phyloP scores from a whole-genome alignment of 305 asterid genomes.

The Fraxinus baroniana region DNA sequence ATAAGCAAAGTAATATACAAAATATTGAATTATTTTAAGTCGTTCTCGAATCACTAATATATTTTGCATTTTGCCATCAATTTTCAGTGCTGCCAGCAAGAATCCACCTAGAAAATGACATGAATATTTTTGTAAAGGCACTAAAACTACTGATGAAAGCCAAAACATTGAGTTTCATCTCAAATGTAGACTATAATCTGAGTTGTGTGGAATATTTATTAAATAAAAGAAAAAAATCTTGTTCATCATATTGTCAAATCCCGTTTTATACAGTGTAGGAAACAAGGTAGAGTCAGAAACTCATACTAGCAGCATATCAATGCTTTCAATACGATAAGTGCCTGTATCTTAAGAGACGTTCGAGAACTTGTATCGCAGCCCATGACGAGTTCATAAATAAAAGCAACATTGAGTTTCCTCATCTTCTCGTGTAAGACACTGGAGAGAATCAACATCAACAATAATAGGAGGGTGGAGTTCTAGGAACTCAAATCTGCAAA shows the following conservation, averaged over 20 bases:
- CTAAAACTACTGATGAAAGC: neutral
- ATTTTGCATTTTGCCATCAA: slow-evolving; percentile 27
- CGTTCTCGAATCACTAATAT: slow-evolving; percentile 24
- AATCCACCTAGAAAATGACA: slow-evolving; percentile 54
- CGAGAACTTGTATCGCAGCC: slow-evolving; percentile 83
- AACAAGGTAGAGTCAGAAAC: neutral
- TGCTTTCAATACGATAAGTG: slow-evolving; percentile 3
- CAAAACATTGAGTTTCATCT: neutral
- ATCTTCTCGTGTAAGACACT: slow-evolving; percentile 55
- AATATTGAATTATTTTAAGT: slow-evolving; percentile 17
- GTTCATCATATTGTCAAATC: neutral
- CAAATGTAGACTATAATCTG: neutral
- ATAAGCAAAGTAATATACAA: slow-evolving; percentile 23
- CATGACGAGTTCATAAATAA: slow-evolving; percentile 69
- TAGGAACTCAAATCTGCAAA: slow-evolving; percentile 80
- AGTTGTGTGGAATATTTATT: neutral
- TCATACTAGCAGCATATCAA: neutral
- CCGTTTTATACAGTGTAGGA: neutral
- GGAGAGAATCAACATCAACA: slow-evolving; percentile 71
- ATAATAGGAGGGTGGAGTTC: slow-evolving; percentile 75
- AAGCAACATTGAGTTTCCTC: slow-evolving; percentile 65
- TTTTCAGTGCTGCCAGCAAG: slow-evolving; percentile 59
- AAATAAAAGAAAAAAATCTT: neutral
- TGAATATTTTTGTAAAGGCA: neutral
- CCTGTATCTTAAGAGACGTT: slow-evolving; percentile 75